These are phyloP conservation scores for Blumeria hordei DNA, from an alignment of 2,329 filamentous ascomycete species.

Conservation along the genomic window DNA sequence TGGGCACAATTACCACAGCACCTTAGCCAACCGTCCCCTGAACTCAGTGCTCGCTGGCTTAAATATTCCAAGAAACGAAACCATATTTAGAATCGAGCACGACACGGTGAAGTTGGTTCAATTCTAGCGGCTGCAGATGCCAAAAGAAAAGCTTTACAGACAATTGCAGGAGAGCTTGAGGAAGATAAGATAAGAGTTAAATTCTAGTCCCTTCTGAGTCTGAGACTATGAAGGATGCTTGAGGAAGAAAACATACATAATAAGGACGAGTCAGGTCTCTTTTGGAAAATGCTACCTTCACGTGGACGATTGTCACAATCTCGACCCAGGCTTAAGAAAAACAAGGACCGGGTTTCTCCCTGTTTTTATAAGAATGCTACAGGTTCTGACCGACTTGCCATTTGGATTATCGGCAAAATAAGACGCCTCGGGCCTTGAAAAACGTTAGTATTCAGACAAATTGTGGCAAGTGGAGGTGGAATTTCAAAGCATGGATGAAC, in stretches of 20 bases:
- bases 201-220: too few species aligned
- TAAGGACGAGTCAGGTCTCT: too few species aligned
- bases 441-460: neutral
- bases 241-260: neutral
- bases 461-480: neutral
- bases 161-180: conserved; percentile 1
- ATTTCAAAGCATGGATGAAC: conserved; percentile 2
- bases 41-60: conserved; percentile 1
- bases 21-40: neutral
- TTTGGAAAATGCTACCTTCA: neutral
- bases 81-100: neutral
- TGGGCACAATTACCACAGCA: neutral
- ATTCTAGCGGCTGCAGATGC: neutral
- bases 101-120: neutral
- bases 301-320: conserved; percentile 19
- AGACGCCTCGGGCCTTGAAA: neutral
- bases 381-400: conserved; percentile 1
- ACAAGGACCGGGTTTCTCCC: neutral
- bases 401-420: too few species aligned
- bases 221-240: too few species aligned
- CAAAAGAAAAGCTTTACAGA: neutral
- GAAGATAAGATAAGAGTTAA: too few species aligned
- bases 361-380: conserved; percentile 1
- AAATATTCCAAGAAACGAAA: neutral
- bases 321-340: neutral